A percentile compares a stretch with the other conserved stretches of the same genome.
Conservation (phyloP, 129 eudicot species). For the Escallonia herrerae region DNA sequence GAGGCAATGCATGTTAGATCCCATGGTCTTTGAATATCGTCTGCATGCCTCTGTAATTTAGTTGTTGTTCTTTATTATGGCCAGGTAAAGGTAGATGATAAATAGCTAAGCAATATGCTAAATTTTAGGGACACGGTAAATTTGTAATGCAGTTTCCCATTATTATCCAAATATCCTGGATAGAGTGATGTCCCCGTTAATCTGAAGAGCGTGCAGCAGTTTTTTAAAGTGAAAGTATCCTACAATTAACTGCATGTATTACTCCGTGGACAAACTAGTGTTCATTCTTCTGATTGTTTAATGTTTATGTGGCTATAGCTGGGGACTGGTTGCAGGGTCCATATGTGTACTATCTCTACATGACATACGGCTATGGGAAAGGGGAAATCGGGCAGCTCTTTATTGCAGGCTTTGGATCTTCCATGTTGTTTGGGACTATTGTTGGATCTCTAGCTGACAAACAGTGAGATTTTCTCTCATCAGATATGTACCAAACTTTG, state of each 20-base stretch:
- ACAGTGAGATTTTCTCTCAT: constrained; percentile 41
- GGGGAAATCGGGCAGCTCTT: constrained; percentile 95
- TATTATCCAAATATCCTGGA: too few relatives aligned
- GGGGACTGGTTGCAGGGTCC: constrained; percentile 89
- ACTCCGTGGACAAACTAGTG: neutral
- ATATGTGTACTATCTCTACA: constrained; percentile 68
- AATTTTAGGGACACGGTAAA: too few relatives aligned
- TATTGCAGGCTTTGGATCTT: constrained; percentile 98
- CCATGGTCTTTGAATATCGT: too few relatives aligned
- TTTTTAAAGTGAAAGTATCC: too few relatives aligned
- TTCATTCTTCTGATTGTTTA: constrained; percentile 5
- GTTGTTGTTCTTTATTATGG: too few relatives aligned
- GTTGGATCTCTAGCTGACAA: constrained; percentile 98
- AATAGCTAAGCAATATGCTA: too few relatives aligned
- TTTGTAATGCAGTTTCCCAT: too few relatives aligned
- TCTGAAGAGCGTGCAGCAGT: too few relatives aligned
- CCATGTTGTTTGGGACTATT: constrained; percentile 98
- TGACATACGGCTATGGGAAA: constrained; percentile 60
- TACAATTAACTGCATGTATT: neutral
- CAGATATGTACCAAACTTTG: neutral
- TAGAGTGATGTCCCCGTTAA: too few relatives aligned
- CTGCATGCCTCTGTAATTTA: too few relatives aligned
- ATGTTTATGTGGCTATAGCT: constrained; percentile 51
- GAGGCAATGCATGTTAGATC: too few relatives aligned
- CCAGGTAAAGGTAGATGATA: too few relatives aligned